Evolutionary conservation across 108 stramenopile species (phyloP).

Genomic region (Cyclotella cryptica): DNA sequence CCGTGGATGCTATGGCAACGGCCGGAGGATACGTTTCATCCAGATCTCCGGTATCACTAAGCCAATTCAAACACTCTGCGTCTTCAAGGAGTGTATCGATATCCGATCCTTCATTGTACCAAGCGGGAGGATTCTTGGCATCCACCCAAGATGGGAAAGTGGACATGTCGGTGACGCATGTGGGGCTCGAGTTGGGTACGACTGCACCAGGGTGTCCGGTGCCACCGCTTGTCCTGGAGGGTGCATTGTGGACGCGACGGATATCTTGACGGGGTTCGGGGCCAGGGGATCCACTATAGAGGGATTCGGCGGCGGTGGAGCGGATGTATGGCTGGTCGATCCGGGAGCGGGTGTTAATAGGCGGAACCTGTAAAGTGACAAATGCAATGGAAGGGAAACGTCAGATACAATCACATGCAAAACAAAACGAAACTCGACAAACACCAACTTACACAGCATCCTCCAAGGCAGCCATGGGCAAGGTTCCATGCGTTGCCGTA

Average conservation of each 20-base stretch:
- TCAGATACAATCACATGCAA: background rate
- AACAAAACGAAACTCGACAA: constrained; percentile 8
- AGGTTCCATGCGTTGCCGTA: constrained; percentile 60
- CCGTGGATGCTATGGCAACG: constrained; percentile 30
- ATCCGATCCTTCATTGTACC: constrained; percentile 87
- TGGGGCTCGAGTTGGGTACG: constrained; percentile 60
- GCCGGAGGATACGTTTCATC: constrained; percentile 76
- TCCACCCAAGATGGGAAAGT: constrained; percentile 84
- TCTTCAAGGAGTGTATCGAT: constrained; percentile 87
- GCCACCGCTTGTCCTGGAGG: constrained; percentile 9
- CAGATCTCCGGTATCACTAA: constrained; percentile 82
- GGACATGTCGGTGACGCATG: constrained; percentile 76
- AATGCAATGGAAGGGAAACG: background rate
- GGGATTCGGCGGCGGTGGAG: constrained; percentile 2
- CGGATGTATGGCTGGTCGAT: constrained; percentile 24
- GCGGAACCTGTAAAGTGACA: constrained; percentile 62
- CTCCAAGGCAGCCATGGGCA: constrained; percentile 76
- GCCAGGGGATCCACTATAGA: constrained; percentile 78
- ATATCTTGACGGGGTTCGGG: constrained; percentile 76
- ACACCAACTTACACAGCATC: constrained; percentile 78
- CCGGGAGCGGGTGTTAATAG: constrained; percentile 76
- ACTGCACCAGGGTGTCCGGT: background rate
- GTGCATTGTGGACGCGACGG: constrained; percentile 24
- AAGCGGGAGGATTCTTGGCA: constrained; percentile 81
- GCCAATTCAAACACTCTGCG: constrained; percentile 84